Evolutionary conservation across 495 filamentous ascomycete species (phyloP), one percentile per base, ranked within the genome.

Genomic region (Parachaetomium inaequale): DNA sequence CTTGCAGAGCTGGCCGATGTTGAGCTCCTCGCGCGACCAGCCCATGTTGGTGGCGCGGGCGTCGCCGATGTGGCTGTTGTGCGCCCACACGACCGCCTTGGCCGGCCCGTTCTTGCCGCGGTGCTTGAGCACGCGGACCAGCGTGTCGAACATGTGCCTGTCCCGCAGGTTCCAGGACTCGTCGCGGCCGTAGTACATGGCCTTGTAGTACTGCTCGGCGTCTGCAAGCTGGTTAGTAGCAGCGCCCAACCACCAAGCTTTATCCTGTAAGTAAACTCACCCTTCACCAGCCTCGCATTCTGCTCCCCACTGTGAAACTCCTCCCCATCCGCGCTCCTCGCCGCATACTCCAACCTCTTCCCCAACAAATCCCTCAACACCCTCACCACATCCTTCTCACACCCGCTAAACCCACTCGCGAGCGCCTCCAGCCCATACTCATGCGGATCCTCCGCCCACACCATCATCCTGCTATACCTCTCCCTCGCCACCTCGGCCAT

Each of bases 41-140:
- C 82, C 77, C 81, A 85, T 86, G 61, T 75, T 79, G 4, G 82
- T 85, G 19, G 74, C 78, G 11, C 84, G 73, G 15, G 84, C 83
- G 63, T 86, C 83, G n/a, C 84, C 83, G 50, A 83, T 73, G 51
- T 85, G 84, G 28, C 81, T 84, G 64, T 85, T 86, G 62, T 85
- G 84, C 58, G 81, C 84, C 84, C 84, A 85, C 1, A 85, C 79
- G 28, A 86, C 72, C 3, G 80, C 84, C 50, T 84, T 84, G 31
- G 73, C 59, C 5, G 70, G 68, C 34, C 45, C 58, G 8, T n/a
- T 28, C 14, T 59, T 21, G 42, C 73, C 74, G 23, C 78, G 77
- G 42, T 77, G 72, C 40, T 79, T 69, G 28, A 84, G 64, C 4
- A 83, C 61, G 6, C 81, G 78, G 4, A 65, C 59, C 29, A 86